These are phyloP conservation scores for Daldinia vernicosa DNA, from an alignment of 495 filamentous ascomycete species.

Conservation along the genomic window DNA sequence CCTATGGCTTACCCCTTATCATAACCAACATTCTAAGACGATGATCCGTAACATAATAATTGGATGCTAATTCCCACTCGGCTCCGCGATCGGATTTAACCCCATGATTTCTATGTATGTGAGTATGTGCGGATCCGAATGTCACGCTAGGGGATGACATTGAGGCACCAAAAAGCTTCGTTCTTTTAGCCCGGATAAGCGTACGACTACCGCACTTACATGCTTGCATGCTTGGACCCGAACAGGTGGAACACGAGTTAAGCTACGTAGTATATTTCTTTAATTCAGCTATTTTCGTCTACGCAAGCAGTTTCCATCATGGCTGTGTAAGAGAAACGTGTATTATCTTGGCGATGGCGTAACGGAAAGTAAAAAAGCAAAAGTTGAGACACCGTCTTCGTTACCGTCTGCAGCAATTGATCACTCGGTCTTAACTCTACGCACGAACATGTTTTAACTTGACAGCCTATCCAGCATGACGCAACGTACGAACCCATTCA, in stretches of 20 bases:
- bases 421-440: constrained; percentile 2
- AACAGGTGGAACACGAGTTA: constrained; percentile 32
- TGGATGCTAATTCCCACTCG: neutral
- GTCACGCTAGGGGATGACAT: constrained; percentile 10
- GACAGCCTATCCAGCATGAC: constrained; percentile 9
- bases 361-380: constrained; percentile 11
- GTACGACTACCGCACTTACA: constrained; percentile 13
- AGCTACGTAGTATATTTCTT: constrained; percentile 13
- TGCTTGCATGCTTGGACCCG: constrained; percentile 34
- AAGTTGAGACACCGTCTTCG: neutral
- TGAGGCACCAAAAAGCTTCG: constrained; percentile 7
- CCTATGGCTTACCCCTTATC: constrained; percentile 1
- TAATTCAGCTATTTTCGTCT: constrained; percentile 13
- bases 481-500: constrained; percentile 19
- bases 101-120: neutral
- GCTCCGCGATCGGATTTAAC: neutral
- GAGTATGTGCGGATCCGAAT: constrained; percentile 4
- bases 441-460: neutral
- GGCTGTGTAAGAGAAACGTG: constrained; percentile 8
- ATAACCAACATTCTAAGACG: neutral
- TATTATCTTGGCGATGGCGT: constrained; percentile 9
- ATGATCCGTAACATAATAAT: neutral
- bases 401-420: constrained; percentile 14
- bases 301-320: neutral
- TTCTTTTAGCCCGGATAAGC: constrained; percentile 16